phyloP scores from a whole-genome alignment of 192 early-diverging fungal species.

The Podila horticola region DNA sequence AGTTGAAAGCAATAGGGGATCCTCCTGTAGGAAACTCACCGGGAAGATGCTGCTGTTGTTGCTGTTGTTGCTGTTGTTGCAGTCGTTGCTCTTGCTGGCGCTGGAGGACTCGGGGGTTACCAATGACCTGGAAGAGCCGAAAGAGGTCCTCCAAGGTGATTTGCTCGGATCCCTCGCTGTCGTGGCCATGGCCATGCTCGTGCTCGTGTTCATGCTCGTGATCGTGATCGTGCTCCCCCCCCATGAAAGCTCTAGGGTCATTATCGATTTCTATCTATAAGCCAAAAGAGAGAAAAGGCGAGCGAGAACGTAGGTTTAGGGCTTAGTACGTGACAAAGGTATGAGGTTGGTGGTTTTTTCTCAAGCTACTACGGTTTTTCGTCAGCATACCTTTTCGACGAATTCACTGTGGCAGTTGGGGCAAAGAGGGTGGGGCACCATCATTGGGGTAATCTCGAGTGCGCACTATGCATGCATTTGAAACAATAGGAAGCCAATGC shows the following conservation, averaged over 20 bases:
- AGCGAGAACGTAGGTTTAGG: too few relatives aligned
- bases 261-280: conserved; percentile 36
- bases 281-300: not conserved
- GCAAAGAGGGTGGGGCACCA: conserved; percentile 83
- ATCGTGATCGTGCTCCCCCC: not conserved
- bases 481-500: not conserved
- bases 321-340: too few relatives aligned
- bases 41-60: not conserved
- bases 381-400: conserved; percentile 80
- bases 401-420: conserved; percentile 80
- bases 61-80: not conserved
- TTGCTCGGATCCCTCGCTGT: conserved; percentile 6
- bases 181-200: not conserved
- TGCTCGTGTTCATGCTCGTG: conserved; percentile 14
- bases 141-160: conserved; percentile 17
- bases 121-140: conserved; percentile 11
- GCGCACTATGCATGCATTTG: conserved; percentile 24
- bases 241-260: conserved; percentile 35
- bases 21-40: conserved; percentile 18
- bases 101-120: not conserved
- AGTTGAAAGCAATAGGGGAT: conserved; percentile 1
- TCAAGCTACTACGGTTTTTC: not conserved
- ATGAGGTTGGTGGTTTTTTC: not conserved
- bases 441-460: conserved; percentile 55
- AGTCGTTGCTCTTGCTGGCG: conserved; percentile 9